Conservation (phyloP, 2,329 filamentous ascomycete genomes). For the Pestalotiopsis sp. region DNA sequence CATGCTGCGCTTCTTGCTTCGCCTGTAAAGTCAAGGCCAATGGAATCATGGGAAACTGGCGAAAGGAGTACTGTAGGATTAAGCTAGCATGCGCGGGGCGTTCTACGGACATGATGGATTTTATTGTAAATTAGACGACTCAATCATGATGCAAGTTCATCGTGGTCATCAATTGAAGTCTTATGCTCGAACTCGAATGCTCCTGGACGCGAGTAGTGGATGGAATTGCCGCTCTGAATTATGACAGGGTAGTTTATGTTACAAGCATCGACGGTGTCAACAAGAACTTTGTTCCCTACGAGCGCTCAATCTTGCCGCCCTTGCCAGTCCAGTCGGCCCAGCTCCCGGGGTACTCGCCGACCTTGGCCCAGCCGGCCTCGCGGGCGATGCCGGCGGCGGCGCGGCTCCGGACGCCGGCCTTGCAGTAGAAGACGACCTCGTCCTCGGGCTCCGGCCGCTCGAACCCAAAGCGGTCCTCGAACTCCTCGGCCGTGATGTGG, state of each 20-base stretch:
- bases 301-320: conserved; percentile 65
- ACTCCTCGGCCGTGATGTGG: conserved; percentile 76
- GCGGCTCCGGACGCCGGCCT: conserved; percentile 81
- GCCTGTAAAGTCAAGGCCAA: neutral
- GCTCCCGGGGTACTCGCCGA: conserved; percentile 75
- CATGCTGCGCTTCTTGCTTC: conserved; percentile 15
- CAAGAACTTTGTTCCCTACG: conserved; percentile 25
- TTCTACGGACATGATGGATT: neutral
- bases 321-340: conserved; percentile 82
- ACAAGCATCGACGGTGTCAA: neutral
- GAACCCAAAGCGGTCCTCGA: conserved; percentile 81
- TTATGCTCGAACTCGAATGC: neutral
- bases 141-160: conserved; percentile 1
- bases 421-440: conserved; percentile 87
- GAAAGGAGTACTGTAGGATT: conserved; percentile 2
- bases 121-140: conserved; percentile 13
- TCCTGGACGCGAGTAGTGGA: neutral
- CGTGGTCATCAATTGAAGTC: neutral
- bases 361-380: conserved; percentile 73
- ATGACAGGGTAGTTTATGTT: too few relatives aligned
- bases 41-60: neutral
- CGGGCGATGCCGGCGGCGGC: conserved; percentile 78
- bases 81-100: conserved; percentile 6
- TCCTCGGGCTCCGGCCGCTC: conserved; percentile 54
- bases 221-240: too few relatives aligned